Base-by-base conservation (phyloP, 352 stramenopile species). In the Pythium guiyangense region DNA sequence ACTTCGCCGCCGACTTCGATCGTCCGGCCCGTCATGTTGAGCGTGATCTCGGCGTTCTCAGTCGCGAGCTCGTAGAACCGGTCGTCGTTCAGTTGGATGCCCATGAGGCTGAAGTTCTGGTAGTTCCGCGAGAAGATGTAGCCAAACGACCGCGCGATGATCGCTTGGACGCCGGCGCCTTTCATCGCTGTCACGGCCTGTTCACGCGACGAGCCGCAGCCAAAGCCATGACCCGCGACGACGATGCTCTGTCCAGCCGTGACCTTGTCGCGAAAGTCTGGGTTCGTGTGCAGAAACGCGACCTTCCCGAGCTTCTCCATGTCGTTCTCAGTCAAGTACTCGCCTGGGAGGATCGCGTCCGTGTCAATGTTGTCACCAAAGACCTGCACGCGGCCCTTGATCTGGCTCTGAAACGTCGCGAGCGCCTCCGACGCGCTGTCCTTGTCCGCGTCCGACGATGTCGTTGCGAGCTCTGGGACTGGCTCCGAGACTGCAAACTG, bases 331-430 rank as follows among this genome's bases (percentile, higher is more conserved):
- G 77, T 88, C 63, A 94, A 46, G 51, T 76, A 92, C 61, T 94
- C 80, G 26, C 80, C 84, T 1, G 85, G 81, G 26, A 94, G 64
- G 64, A 94, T 92, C n/a, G 83, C 85, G 55, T 94, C 85, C 52
- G 85, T 94, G 67, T 94, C 84, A 31, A 94, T 92, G 62, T 94
- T 94, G 73, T 94, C 85, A n/a, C 80, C 83, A 64, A 92, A 94
- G 14, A 92, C 79, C 56, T 92, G 85, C 18, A 79, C 72, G 50
- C 79, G 80, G 29, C 84, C 84, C 57, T 74, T 76, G 49, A 94
- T 89, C 46, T 74, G 72, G 22, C 66, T 64, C 8, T 67, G 63
- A 39, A 83, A 81, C 39, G 70, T 79, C 18, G 77, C 63, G 9
- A 87, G 64, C 22, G 60, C 27, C 35, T 69, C 66, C 20, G 31